Conservation (phyloP, 805 yeast species). For the Barnettozyma sucrosica region DNA sequence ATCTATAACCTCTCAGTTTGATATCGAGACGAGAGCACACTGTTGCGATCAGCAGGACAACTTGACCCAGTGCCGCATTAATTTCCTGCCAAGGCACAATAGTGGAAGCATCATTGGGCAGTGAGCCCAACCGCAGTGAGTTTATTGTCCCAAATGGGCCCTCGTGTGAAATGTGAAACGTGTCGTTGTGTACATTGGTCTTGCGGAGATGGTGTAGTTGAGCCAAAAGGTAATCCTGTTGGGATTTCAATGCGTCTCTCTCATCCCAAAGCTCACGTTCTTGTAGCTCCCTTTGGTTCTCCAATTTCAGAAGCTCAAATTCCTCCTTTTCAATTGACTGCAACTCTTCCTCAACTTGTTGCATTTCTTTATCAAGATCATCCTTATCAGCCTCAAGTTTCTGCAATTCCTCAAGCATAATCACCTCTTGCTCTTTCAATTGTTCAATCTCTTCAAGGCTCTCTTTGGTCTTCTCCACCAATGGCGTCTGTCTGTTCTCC, state of each 20-base stretch:
- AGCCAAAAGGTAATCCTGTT: conserved; percentile 54
- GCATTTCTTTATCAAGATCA: conserved; percentile 20
- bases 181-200: conserved; percentile 76
- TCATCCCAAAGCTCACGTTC: conserved; percentile 45
- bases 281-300: conserved; percentile 53
- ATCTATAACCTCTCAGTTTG: conserved; percentile 49
- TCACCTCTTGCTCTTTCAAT: conserved; percentile 35
- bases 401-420: conserved; percentile 41
- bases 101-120: conserved; percentile 36
- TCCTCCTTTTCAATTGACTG: conserved; percentile 42
- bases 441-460: conserved; percentile 20
- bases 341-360: conserved; percentile 42
- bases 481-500: conserved; percentile 47
- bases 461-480: conserved; percentile 21
- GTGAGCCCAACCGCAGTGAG: conserved; percentile 73
- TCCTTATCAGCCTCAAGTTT: conserved; percentile 36
- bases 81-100: conserved; percentile 83
- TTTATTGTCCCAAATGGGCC: conserved; percentile 86
- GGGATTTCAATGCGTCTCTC: conserved; percentile 56
- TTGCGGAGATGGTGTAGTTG: conserved; percentile 67
- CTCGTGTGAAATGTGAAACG: conserved; percentile 78
- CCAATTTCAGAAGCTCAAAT: conserved; percentile 37
- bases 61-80: conserved; percentile 87
- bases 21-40: conserved; percentile 52
- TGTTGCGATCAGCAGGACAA: conserved; percentile 63